Evolutionary conservation across 2,329 filamentous ascomycete genomes (phyloP), one percentile per base, ranked within the genome.

Genomic region (Trichoderma polysporum): DNA sequence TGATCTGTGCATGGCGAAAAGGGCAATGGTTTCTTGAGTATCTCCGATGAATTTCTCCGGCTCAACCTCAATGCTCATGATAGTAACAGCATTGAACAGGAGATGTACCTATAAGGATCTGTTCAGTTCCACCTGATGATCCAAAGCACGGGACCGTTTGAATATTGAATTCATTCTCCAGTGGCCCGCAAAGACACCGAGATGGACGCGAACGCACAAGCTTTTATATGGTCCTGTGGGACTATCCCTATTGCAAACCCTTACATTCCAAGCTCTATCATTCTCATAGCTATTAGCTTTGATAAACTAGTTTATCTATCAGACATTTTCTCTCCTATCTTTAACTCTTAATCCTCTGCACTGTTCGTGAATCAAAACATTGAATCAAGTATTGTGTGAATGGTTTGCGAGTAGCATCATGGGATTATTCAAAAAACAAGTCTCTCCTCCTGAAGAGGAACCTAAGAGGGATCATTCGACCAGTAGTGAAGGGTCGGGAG

Each of bases 181-280:
- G 35, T 15, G 60, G 60, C 60, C 60, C 60, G 60, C 60, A 64
- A 64, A 64, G 60, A 41, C 60, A 56, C 60, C 60, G 60, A 64
- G 60, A 64, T 64, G 60, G 49, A 64, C 60, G 60, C 60, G 60
- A 64, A 27, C 12, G 49, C 60, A 33, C 60, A 53, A 54, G 60
- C 35, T 64, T 54, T 64, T 54, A 52, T 54, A 56, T 54, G 37
- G 37, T 37, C 6, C 41, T 47, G 49, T 56, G 60, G 60, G 37
- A 64, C 60, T 64, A 33, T 64, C 50, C 50, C 50, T 33, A 47
- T 54, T 64, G 50, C 35, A 29, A 35, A 19, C 37, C 37, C 27
- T 64, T 13, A 33, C 17, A 47, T 45, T 56, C 50, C 50, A 56
- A 47, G 49, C 39, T 54, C 19, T n/a, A 63, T 33, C 37, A 45